Evolutionary conservation across 495 filamentous ascomycete genomes (phyloP), one percentile per base, ranked within the genome.

Genomic region (Gamarada debralockiae): DNA sequence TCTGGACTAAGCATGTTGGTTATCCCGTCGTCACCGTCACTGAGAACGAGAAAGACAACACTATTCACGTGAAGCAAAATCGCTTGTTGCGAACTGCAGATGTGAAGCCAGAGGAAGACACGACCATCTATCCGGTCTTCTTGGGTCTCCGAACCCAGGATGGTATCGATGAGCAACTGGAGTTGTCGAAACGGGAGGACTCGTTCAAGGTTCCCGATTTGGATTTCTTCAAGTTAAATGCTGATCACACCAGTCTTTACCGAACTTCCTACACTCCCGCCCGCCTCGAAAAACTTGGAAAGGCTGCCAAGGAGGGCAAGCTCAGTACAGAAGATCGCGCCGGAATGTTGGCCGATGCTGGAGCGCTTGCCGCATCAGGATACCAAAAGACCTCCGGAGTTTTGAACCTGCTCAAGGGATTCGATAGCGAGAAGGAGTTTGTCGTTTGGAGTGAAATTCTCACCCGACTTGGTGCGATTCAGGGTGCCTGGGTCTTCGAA

Each of bases 361-460:
- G 91, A 60, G 90, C 92, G 37, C 75, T 97, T 56, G 88, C 92
- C 50, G 76, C 87, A 6, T 92, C 90, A 12, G 92, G 92, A 37
- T 96, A 92, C 68, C 90, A 96, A 69, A 91, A 85, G 66, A 96
- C 93, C 2, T 96, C 92, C 13, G 90, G 90, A 8, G 74, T 96
- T 50, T 72, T 97, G 15, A 89, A 85, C 43, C 79, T 97, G 7
- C 75, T 97, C 50, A 84, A 92, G 62, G 82, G 87, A 43, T 93
- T 97, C 65, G 81, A 84, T 65, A 77, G 73, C 40, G 92, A 97
- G 72, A 71, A 81, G 7, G 88, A 93, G 58, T 97, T 90, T 58
- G 85, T 97, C 29, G 92, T 97, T 22, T 97, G 92, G 92, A 86
- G 86, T 57, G 90, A 96, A 71, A 86, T 98, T 45, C 76, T 89